Evolutionary conservation across 179 eudicot genomes (phyloP).

Genomic region (Silene noctiflora): DNA sequence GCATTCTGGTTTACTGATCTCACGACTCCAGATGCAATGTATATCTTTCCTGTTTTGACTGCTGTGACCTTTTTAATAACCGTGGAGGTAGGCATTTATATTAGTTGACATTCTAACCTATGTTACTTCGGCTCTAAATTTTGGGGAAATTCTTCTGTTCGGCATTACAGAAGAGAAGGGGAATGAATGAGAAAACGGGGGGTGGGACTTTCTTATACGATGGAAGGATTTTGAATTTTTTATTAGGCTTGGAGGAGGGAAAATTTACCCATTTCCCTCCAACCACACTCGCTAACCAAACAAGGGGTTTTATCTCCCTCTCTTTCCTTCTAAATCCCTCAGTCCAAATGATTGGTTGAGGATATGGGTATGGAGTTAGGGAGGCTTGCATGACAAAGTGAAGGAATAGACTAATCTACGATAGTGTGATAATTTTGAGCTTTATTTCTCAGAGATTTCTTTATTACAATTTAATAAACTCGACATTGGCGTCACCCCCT

Average conservation of each 20-base stretch:
- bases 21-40: conserved; percentile 72
- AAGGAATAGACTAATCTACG: neutral
- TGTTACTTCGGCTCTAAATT: neutral
- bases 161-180: too few species aligned
- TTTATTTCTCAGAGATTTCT: too few species aligned
- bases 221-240: too few species aligned
- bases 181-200: too few species aligned
- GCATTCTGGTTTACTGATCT: conserved; percentile 86
- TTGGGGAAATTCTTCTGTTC: neutral
- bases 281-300: neutral
- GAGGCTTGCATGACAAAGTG: neutral
- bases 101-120: neutral
- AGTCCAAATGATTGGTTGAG: neutral
- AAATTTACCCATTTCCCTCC: neutral
- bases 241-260: too few species aligned
- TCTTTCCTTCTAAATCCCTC: neutral
- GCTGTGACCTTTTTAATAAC: conserved; percentile 66
- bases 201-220: too few species aligned
- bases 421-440: too few species aligned
- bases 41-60: conserved; percentile 65
- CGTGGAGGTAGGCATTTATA: conserved; percentile 61
- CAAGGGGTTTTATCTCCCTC: neutral
- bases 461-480: too few species aligned
- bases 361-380: neutral
- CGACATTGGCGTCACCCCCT: too few species aligned